phyloP scores from a whole-genome alignment of 768 basidiomycete genomes.

The Butyriboletus loyo region DNA sequence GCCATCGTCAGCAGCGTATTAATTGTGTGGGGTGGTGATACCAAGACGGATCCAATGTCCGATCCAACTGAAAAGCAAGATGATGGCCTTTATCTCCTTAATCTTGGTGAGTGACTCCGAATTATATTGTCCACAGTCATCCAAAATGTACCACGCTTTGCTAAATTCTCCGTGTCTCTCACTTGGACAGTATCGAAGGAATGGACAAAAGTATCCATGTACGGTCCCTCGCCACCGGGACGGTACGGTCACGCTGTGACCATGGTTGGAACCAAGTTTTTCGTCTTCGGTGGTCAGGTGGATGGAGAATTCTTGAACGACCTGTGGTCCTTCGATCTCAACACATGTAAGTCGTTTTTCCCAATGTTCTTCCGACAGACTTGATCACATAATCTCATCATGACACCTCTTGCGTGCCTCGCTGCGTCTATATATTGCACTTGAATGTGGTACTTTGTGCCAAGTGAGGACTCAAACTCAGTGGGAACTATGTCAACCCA shows the following conservation, averaged over 20 bases:
- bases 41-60: conserved; percentile 68
- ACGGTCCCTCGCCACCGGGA: conserved; percentile 76
- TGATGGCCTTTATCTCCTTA: conserved; percentile 89
- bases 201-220: conserved; percentile 86
- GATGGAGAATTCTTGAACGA: conserved; percentile 94
- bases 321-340: conserved; percentile 94
- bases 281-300: conserved; percentile 95
- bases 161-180: conserved; percentile 2
- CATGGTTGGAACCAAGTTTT: conserved; percentile 89
- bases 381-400: not conserved
- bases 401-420: not conserved
- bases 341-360: conserved; percentile 67
- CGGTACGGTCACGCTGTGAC: conserved; percentile 95
- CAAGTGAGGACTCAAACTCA: conserved; percentile 72
- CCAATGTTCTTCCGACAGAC: not conserved
- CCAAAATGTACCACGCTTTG: not conserved
- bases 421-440: not conserved
- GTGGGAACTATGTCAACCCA: conserved; percentile 79
- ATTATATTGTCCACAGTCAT: not conserved
- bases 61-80: conserved; percentile 76
- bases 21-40: conserved; percentile 98
- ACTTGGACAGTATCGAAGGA: conserved; percentile 73
- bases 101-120: conserved; percentile 67
- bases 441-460: conserved; percentile 2
- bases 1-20: conserved; percentile 94